phyloP scores from a whole-genome alignment of 306 rosid genomes.

The Arachis hypogaea region DNA sequence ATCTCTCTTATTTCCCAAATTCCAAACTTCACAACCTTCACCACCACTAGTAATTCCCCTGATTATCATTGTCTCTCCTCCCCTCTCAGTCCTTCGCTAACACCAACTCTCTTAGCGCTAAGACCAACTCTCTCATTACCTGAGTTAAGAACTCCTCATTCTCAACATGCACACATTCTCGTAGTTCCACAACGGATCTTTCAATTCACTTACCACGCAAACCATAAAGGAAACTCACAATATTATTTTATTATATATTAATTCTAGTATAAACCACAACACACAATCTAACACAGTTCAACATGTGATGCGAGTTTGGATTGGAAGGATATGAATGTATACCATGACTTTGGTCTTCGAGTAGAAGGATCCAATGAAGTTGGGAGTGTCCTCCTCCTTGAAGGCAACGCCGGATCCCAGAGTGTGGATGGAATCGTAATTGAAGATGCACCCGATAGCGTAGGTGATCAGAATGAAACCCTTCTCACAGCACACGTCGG shows the following conservation, averaged over 20 bases:
- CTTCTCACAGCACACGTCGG: slow-evolving; percentile 69
- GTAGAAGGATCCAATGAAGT: slow-evolving; percentile 82
- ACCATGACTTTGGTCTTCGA: slow-evolving; percentile 96
- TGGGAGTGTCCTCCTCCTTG: slow-evolving; percentile 77
- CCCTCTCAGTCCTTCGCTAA: too few relatives aligned
- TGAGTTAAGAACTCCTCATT: slow-evolving; percentile 42
- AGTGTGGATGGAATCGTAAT: slow-evolving; percentile 68
- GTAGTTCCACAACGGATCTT: slow-evolving; percentile 75
- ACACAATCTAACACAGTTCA: background rate
- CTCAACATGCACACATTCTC: slow-evolving; percentile 87
- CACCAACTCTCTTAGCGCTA: too few relatives aligned
- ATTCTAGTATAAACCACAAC: background rate
- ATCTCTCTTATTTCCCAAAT: too few relatives aligned
- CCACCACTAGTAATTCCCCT: too few relatives aligned
- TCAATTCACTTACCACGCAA: slow-evolving; percentile 51
- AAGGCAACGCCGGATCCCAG: slow-evolving; percentile 71
- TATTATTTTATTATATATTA: too few relatives aligned
- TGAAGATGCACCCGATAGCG: slow-evolving; percentile 92
- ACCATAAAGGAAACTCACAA: background rate
- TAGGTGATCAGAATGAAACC: slow-evolving; percentile 68
- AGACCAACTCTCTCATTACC: too few relatives aligned
- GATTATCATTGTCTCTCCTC: too few relatives aligned
- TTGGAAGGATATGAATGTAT: background rate
- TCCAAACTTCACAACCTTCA: too few relatives aligned
- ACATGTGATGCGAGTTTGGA: background rate